Evolutionary conservation across 2,329 filamentous ascomycete species (phyloP).

Genomic region (Aureobasidium musti): DNA sequence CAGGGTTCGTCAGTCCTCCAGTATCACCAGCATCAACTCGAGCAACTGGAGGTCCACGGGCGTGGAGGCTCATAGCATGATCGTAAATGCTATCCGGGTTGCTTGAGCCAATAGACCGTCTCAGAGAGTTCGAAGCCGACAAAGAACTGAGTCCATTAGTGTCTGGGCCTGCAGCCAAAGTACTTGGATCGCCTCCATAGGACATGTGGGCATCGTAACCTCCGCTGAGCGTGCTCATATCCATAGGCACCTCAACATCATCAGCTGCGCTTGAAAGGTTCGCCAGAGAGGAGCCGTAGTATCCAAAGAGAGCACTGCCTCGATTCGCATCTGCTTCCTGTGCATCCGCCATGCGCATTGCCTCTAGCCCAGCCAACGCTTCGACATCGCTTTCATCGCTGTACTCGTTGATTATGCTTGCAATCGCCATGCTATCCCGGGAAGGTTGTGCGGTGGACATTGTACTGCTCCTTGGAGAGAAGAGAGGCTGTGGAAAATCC

Average conservation of each 20-base stretch:
- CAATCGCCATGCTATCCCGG: constrained; percentile 15
- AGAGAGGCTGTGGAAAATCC: constrained; percentile 40
- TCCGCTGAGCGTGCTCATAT: constrained; percentile 73
- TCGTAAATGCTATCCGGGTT: constrained; percentile 50
- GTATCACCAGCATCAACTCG: constrained; percentile 85
- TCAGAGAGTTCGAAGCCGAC: constrained; percentile 50
- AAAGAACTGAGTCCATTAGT: constrained; percentile 38
- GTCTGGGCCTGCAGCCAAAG: constrained; percentile 43
- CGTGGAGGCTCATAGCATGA: constrained; percentile 52
- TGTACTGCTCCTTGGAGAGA: constrained; percentile 32
- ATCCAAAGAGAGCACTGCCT: constrained; percentile 46
- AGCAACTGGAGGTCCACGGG: constrained; percentile 62
- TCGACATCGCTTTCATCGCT: constrained; percentile 85
- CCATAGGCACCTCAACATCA: constrained; percentile 66
- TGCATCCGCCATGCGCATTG: constrained; percentile 80
- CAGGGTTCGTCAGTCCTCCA: constrained; percentile 81
- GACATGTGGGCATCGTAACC: constrained; percentile 65
- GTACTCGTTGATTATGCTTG: constrained; percentile 40
- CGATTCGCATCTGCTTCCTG: constrained; percentile 64
- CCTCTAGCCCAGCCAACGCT: constrained; percentile 78
- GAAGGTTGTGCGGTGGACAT: constrained; percentile 52
- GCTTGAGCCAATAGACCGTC: constrained; percentile 48
- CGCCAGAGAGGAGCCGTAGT: constrained; percentile 33
- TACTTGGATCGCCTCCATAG: constrained; percentile 58
- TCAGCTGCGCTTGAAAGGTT: constrained; percentile 58